Evolutionary conservation across 768 basidiomycete species (phyloP).

Genomic region (Arthromyces matolae): DNA sequence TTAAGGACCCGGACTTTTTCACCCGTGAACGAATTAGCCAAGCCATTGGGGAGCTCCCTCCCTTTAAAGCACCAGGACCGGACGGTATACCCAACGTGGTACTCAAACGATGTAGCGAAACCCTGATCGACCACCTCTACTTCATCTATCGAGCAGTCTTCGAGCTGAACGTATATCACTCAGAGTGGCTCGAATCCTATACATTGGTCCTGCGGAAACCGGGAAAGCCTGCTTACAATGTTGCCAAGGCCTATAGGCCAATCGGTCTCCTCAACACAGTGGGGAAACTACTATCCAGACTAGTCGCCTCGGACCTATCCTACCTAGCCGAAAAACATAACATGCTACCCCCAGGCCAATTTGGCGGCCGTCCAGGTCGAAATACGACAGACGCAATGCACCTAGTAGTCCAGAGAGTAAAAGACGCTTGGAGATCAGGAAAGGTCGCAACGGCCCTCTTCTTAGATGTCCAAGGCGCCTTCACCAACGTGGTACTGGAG

Average conservation of each 20-base stretch:
- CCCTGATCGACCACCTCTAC: conserved; percentile 13
- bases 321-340: not conserved
- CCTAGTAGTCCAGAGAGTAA: conserved; percentile 13
- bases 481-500: conserved; percentile 33
- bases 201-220: conserved; percentile 34
- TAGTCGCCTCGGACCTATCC: conserved; percentile 21
- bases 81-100: conserved; percentile 21
- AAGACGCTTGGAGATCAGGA: conserved; percentile 27
- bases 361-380: conserved; percentile 35
- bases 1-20: not conserved
- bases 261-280: conserved; percentile 35
- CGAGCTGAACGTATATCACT: conserved; percentile 23
- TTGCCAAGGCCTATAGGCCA: conserved; percentile 31
- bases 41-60: conserved; percentile 16
- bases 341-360: conserved; percentile 36
- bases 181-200: conserved; percentile 20
- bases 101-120: conserved; percentile 8
- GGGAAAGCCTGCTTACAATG: conserved; percentile 32
- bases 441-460: conserved; percentile 35
- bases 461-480: conserved; percentile 42
- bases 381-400: conserved; percentile 34
- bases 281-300: no score
- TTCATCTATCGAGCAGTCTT: conserved; percentile 26
- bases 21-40: conserved; percentile 1
- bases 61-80: conserved; percentile 26